Evolutionary conservation across 176 grass and related monocot genomes (phyloP).

Genomic region (Oryza glaberrima): DNA sequence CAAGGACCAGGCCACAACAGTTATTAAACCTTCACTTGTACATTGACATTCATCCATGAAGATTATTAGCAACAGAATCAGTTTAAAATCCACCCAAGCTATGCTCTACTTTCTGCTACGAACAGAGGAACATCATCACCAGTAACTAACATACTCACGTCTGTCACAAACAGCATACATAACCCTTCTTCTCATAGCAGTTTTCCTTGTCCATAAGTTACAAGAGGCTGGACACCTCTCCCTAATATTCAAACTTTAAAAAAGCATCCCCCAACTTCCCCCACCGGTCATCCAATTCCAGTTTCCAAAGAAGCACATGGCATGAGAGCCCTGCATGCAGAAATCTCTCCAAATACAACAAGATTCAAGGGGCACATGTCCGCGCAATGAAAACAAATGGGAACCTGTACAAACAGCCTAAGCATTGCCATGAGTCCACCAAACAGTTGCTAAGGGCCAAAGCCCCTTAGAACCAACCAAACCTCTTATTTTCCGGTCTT

Average conservation of each 20-base stretch:
- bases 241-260: background rate
- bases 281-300: background rate
- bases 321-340: background rate
- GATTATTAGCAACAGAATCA: background rate
- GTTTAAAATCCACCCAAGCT: background rate
- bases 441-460: background rate
- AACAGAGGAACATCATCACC: background rate
- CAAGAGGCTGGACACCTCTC: background rate
- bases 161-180: background rate
- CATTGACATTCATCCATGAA: background rate
- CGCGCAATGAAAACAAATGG: background rate
- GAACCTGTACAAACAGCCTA: constrained; percentile 38
- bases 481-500: constrained; percentile 19
- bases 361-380: background rate
- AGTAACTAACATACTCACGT: background rate
- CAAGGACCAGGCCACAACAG: background rate
- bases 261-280: background rate
- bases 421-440: background rate
- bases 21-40: background rate
- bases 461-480: background rate
- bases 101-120: background rate
- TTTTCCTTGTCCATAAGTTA: background rate
- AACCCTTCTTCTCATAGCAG: background rate
- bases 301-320: background rate
- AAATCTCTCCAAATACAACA: constrained; percentile 25